Evolutionary conservation across 257 asterid genomes (phyloP), one percentile per base, ranked within the genome.

Genomic region (Penstemon newberryi): DNA sequence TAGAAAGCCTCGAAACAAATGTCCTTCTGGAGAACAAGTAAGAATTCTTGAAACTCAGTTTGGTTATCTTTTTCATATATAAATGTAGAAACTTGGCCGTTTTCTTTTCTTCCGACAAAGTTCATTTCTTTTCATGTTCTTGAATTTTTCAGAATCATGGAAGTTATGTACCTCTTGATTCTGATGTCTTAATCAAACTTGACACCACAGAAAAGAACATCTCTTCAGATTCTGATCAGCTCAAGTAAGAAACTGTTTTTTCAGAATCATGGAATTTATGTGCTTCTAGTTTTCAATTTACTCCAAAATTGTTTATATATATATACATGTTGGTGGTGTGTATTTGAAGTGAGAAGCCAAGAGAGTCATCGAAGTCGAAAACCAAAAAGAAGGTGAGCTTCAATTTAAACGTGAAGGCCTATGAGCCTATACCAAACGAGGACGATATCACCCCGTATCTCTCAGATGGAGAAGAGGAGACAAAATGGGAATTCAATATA

Each of bases 371-470:
- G 18, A 53, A 60, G 54, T 50, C 39, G 54, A 89, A 85, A 54
- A 67, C 81, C 4, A 89, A 81, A 66, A 87, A 87, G 86, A 87
- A 85, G 79, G 96, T 89, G 69, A 82, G 85, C 64, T 89, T 89
- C 76, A 85, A 87, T 81, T 74, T 87, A 72, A 81, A 89, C 65
- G 87, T 87, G 13, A 78, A 73, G 83, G 80, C 87, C 5, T 90
- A 87, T 60, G 95, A 87, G 71, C 92, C 91, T 46, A 52, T 87
- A 18, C 70, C 72, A 3, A 68, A 75, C 0, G 85, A 83, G 65
- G 89, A 81, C 45, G 75, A 75, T 40, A 71, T 62, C 9, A 40
- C 53, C 69, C 4, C 37, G 19, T 69, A 68, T 66, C 70, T 75
- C 25, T 75, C 79, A 0, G 86, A 83, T 38, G 87, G 61, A 0